Evolutionary conservation across 1,284 basidiomycete genomes (phyloP).

Genomic region (Tranzscheliella williamsii): DNA sequence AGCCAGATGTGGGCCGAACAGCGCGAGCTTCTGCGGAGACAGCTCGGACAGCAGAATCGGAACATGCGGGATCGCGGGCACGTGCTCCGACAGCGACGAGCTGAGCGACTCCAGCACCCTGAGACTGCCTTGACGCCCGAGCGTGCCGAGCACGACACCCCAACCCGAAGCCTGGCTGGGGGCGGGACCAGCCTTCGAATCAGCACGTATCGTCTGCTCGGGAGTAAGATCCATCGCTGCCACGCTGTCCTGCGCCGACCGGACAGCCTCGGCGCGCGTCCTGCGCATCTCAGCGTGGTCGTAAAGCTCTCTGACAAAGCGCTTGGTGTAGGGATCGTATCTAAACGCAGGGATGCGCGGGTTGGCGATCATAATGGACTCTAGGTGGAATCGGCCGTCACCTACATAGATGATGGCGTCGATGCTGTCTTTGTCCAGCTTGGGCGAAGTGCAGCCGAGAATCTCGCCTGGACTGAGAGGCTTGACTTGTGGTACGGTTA

Average conservation of each 20-base stretch:
- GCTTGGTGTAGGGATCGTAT: conserved; percentile 98
- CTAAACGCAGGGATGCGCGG: conserved; percentile 93
- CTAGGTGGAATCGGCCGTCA: conserved; percentile 96
- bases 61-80: conserved; percentile 69
- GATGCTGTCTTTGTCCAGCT: conserved; percentile 61
- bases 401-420: conserved; percentile 73
- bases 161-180: conserved; percentile 64
- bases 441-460: conserved; percentile 92
- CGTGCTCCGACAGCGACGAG: conserved; percentile 22
- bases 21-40: conserved; percentile 85
- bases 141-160: conserved; percentile 93
- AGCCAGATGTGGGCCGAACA: conserved; percentile 76
- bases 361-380: conserved; percentile 99
- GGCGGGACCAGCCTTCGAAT: too few relatives aligned
- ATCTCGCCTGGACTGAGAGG: conserved; percentile 96
- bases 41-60: conserved; percentile 93
- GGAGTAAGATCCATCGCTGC: conserved; percentile 29
- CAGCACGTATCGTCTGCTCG: conserved; percentile 3
- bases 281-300: conserved; percentile 84
- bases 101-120: conserved; percentile 72
- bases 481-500: conserved; percentile 79
- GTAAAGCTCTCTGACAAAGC: conserved; percentile 89
- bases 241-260: conserved; percentile 49
- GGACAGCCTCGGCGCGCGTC: conserved; percentile 74
- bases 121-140: conserved; percentile 91